Conservation (phyloP, 2,329 filamentous ascomycete genomes). For the Colletotrichum nymphaeae region DNA sequence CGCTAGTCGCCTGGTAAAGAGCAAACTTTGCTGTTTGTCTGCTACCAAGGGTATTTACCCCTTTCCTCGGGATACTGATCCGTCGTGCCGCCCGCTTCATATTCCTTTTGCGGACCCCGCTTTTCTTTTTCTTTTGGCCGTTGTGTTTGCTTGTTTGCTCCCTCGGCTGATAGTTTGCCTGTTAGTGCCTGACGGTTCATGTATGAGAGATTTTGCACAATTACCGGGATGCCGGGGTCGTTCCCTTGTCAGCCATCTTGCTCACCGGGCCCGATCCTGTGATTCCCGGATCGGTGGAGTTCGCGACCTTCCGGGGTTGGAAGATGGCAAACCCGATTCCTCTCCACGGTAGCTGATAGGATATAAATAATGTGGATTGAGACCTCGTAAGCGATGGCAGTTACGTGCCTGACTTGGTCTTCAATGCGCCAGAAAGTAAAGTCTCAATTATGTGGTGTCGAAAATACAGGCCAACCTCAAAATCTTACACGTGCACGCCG, state of each 20-base stretch:
- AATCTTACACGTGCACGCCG: background rate
- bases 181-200: slow-evolving; percentile 20
- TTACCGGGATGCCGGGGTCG: background rate
- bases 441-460: background rate
- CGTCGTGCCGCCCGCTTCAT: background rate
- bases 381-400: too few relatives aligned
- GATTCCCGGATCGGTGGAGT: background rate
- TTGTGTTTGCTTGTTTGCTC: background rate
- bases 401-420: too few relatives aligned
- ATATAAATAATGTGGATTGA: too few relatives aligned
- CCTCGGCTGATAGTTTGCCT: background rate
- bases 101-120: background rate
- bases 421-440: background rate
- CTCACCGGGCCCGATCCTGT: background rate
- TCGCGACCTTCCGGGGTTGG: background rate
- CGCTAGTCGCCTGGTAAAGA: background rate
- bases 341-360: too few relatives aligned
- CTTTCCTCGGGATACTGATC: background rate
- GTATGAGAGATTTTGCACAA: background rate
- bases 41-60: background rate
- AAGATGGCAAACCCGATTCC: background rate
- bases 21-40: background rate
- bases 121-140: background rate
- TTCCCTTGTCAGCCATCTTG: background rate
- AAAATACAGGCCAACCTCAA: background rate